phyloP scores from a whole-genome alignment of 139 green algal genomes.

The Volvox africanus region DNA sequence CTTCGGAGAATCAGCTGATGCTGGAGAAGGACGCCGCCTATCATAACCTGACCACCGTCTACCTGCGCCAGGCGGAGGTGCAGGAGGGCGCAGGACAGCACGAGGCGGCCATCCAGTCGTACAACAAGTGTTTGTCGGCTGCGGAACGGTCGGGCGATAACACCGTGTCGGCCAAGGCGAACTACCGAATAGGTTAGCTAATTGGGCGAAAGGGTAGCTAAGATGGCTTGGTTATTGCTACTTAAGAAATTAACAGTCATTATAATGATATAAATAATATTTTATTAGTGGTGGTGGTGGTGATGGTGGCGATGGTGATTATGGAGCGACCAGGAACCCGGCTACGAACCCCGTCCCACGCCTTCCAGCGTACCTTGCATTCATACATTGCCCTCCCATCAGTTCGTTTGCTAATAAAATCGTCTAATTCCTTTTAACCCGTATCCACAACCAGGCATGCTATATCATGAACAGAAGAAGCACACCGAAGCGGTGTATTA shows the following conservation, averaged over 20 bases:
- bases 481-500: slow-evolving; percentile 64
- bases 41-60: slow-evolving; percentile 59
- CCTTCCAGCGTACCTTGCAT: no score
- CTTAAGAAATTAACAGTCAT: no score
- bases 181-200: slow-evolving; percentile 62
- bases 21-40: slow-evolving; percentile 54
- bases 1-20: slow-evolving; percentile 36
- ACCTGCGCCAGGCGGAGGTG: slow-evolving; percentile 68
- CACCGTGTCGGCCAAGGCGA: slow-evolving; percentile 53
- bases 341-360: neutral
- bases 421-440: neutral
- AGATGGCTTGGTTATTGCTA: no score
- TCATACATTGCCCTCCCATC: no score
- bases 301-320: no score
- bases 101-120: slow-evolving; percentile 47
- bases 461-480: slow-evolving; percentile 57
- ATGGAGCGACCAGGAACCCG: neutral
- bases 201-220: neutral
- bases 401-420: no score
- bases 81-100: slow-evolving; percentile 49
- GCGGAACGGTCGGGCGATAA: slow-evolving; percentile 62
- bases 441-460: slow-evolving; percentile 45
- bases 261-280: no score
- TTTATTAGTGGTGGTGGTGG: no score
- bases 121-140: slow-evolving; percentile 61